Conservation (phyloP, 345 rosid species). For the Carallia pectinifolia region DNA sequence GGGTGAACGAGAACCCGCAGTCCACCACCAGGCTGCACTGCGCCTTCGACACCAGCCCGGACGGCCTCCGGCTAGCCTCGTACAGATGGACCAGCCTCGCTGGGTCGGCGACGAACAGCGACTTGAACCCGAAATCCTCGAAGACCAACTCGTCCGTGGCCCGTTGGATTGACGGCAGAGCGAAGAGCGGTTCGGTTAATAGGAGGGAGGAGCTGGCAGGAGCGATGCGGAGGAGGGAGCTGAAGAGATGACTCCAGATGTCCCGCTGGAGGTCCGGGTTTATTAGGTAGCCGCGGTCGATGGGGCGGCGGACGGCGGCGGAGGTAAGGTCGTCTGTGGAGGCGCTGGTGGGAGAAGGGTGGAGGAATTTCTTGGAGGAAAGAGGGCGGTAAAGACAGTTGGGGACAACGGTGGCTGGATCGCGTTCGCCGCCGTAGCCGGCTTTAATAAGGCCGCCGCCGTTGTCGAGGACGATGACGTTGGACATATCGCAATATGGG, state of each 20-base stretch:
- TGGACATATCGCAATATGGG: constrained; percentile 42
- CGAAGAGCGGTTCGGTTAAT: constrained; percentile 70
- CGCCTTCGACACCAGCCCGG: constrained; percentile 51
- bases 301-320: constrained; percentile 89
- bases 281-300: constrained; percentile 90
- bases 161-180: constrained; percentile 72
- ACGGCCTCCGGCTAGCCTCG: constrained; percentile 68
- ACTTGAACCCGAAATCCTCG: constrained; percentile 78
- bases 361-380: constrained; percentile 70
- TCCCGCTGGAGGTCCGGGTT: constrained; percentile 87
- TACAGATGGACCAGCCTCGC: constrained; percentile 77
- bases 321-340: constrained; percentile 75
- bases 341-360: constrained; percentile 45
- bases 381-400: constrained; percentile 84
- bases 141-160: constrained; percentile 86
- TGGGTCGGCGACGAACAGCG: constrained; percentile 65
- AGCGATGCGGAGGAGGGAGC: constrained; percentile 50
- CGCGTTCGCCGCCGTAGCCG: constrained; percentile 80
- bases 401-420: constrained; percentile 64
- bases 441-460: constrained; percentile 84
- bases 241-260: constrained; percentile 81
- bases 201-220: constrained; percentile 69
- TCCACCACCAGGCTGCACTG: constrained; percentile 88
- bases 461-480: constrained; percentile 83
- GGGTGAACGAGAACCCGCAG: constrained; percentile 87